Evolutionary conservation across 495 filamentous ascomycete genomes (phyloP).

Genomic region (Lasiosphaeria hispida): DNA sequence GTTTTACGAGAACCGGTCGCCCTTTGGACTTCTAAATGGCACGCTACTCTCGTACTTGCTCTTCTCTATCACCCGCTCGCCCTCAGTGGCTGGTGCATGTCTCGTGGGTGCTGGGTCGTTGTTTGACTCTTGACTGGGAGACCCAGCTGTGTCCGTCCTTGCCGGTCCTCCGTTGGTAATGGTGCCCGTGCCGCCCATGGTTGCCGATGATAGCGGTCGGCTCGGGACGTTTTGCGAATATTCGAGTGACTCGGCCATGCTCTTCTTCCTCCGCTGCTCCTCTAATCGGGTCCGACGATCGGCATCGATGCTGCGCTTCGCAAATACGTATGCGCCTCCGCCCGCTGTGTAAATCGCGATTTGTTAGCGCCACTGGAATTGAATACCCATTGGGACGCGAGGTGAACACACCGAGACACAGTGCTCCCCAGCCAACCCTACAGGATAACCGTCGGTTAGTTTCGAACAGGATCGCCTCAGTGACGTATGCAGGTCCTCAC

Average conservation of each 20-base stretch:
- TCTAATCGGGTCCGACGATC: conserved; percentile 73
- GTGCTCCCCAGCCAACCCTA: conserved; percentile 83
- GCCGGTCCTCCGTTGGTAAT: conserved; percentile 36
- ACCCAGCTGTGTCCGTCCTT: conserved; percentile 60
- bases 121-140: conserved; percentile 75
- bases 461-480: background rate
- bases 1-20: conserved; percentile 70
- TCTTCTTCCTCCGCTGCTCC: conserved; percentile 62
- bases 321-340: conserved; percentile 87
- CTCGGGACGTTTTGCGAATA: conserved; percentile 40
- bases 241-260: conserved; percentile 60
- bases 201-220: conserved; percentile 33
- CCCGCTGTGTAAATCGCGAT: conserved; percentile 57
- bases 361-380: conserved; percentile 18
- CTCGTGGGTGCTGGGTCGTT: conserved; percentile 83
- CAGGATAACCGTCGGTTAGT: conserved; percentile 8
- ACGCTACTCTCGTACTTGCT: conserved; percentile 79
- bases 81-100: conserved; percentile 74
- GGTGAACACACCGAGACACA: conserved; percentile 66
- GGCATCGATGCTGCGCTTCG: conserved; percentile 89
- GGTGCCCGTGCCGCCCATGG: conserved; percentile 36
- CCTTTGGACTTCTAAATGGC: conserved; percentile 71
- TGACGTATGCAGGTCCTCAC: conserved; percentile 34
- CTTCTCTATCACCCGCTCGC: conserved; percentile 68
- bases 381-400: background rate